Conservation (phyloP, 225 moss, liverwort and hornwort species). For the Anthoceros angustus region DNA sequence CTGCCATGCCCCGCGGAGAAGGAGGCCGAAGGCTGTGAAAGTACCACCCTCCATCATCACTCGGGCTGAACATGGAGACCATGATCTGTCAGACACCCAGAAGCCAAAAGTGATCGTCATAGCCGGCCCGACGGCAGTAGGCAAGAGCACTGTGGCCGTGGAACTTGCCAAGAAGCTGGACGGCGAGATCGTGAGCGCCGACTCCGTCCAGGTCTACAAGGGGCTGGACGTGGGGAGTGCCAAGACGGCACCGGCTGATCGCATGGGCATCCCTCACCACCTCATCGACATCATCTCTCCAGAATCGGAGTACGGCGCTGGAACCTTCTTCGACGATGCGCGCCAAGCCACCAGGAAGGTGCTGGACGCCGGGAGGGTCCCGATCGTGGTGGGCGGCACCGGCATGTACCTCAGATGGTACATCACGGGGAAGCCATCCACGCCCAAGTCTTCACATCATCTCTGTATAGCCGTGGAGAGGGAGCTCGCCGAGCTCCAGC, state of each 20-base stretch:
- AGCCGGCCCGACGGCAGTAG: slow-evolving; percentile 44
- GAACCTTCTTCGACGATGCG: slow-evolving; percentile 30
- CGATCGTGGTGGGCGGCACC: slow-evolving; percentile 45
- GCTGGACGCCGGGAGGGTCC: slow-evolving; percentile 25
- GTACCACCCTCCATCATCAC: too few relatives aligned
- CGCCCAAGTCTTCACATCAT: slow-evolving; percentile 48
- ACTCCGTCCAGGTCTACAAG: slow-evolving; percentile 43
- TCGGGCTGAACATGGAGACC: too few relatives aligned
- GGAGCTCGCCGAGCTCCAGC: slow-evolving; percentile 31
- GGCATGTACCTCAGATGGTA: slow-evolving; percentile 47
- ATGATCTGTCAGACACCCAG: slow-evolving; percentile 8
- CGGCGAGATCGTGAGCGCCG: slow-evolving; percentile 47
- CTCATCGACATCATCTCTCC: slow-evolving; percentile 39
- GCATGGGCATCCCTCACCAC: slow-evolving; percentile 35
- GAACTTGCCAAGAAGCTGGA: slow-evolving; percentile 34
- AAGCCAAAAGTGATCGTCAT: slow-evolving; percentile 35
- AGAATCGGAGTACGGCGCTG: slow-evolving; percentile 30
- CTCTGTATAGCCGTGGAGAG: slow-evolving; percentile 34
- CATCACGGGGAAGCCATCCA: slow-evolving; percentile 64
- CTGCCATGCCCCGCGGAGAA: too few relatives aligned
- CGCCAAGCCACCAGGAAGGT: slow-evolving; percentile 31
- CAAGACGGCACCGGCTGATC: slow-evolving; percentile 31
- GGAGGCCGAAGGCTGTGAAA: too few relatives aligned
- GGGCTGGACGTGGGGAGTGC: slow-evolving; percentile 44
- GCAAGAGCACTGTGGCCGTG: slow-evolving; percentile 38